Evolutionary conservation across 768 basidiomycete genomes (phyloP).

Genomic region (Tricholomella constricta): DNA sequence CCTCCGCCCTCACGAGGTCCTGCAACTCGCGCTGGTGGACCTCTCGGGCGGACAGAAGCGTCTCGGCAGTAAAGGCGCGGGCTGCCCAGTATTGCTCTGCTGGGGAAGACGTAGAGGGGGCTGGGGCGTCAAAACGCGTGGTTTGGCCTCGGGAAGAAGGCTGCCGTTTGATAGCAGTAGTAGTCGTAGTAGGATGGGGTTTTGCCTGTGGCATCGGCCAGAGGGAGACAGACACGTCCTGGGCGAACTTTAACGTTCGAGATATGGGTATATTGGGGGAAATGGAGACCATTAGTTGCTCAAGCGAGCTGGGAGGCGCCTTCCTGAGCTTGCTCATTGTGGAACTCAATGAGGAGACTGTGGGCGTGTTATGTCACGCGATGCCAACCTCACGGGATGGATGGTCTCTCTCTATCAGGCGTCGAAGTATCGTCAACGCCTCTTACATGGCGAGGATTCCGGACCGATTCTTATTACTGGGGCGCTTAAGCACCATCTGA

Average conservation of each 20-base stretch:
- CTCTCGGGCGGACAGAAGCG: constrained; percentile 50
- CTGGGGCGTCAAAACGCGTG: neutral
- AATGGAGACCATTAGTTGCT: neutral
- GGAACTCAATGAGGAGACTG: no score
- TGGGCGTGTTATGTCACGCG: no score
- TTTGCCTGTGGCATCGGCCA: neutral
- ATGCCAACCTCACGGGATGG: no score
- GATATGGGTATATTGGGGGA: constrained; percentile 3
- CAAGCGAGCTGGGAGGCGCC: neutral
- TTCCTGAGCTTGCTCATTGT: constrained; percentile 15
- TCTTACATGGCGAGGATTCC: no score
- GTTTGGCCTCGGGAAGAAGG: neutral
- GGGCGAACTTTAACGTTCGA: constrained; percentile 14
- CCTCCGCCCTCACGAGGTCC: constrained; percentile 40
- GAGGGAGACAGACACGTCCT: constrained; percentile 11
- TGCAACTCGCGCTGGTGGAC: constrained; percentile 53
- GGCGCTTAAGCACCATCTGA: no score
- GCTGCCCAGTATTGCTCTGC: constrained; percentile 69
- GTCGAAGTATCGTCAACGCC: no score
- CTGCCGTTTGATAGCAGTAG: neutral
- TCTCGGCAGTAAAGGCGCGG: constrained; percentile 67
- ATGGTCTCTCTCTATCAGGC: no score
- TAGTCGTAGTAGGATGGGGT: neutral
- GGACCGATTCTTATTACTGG: no score
- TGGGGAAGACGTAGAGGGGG: constrained; percentile 3